phyloP scores from a whole-genome alignment of 148 eudicot genomes.

The Fagopyrum homotropicum region DNA sequence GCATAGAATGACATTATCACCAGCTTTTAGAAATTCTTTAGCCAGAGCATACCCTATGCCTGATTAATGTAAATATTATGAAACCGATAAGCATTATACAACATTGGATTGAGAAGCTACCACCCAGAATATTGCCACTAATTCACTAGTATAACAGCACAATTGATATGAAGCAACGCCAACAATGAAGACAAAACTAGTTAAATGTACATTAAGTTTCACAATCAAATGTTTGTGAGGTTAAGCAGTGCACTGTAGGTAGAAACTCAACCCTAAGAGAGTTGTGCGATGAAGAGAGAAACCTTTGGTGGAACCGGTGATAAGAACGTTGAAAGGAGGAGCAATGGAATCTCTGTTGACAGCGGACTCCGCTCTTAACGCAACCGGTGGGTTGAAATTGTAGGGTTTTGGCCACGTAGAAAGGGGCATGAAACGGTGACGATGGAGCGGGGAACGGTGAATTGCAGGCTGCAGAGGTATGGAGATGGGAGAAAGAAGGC shows the following conservation, averaged over 20 bases:
- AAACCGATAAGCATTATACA: neutral
- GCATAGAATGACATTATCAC: conserved; percentile 83
- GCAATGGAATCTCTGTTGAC: conserved; percentile 39
- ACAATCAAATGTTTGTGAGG: neutral
- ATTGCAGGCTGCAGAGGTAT: neutral
- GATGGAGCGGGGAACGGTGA: conserved; percentile 1
- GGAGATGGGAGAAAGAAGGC: neutral
- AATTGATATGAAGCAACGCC: neutral
- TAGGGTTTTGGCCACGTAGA: neutral
- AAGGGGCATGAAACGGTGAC: neutral
- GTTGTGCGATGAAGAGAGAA: neutral
- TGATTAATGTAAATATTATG: conserved; percentile 20
- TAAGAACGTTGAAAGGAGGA: conserved; percentile 79
- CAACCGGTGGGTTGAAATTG: neutral
- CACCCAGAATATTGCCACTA: neutral
- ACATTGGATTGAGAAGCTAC: neutral
- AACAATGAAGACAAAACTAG: neutral
- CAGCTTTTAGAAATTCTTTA: conserved; percentile 72
- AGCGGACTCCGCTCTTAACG: conserved; percentile 15
- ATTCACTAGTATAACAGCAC: conserved; percentile 1
- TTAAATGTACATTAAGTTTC: neutral
- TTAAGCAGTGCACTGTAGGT: no score
- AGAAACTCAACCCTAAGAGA: neutral
- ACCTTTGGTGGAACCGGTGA: conserved; percentile 89
- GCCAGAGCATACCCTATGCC: conserved; percentile 97